Percentiles rank a stretch among this genome's conserved stretches.
phyloP scores from a whole-genome alignment of 257 asterid species.

The Penstemon eatonii region DNA sequence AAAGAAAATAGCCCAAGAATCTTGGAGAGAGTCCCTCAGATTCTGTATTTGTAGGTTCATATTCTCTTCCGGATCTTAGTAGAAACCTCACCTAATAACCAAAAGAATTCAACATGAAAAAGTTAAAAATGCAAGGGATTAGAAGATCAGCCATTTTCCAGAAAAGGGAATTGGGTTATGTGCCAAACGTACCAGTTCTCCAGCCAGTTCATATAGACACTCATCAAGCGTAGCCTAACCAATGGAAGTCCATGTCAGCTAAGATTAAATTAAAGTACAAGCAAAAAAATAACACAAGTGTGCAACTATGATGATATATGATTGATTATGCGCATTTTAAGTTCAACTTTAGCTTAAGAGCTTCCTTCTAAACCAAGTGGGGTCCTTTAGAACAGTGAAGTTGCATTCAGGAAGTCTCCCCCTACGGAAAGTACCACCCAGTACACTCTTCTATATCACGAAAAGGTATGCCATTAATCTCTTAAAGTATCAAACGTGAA shows the following conservation, averaged over 20 bases:
- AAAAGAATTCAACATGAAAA: conserved; percentile 12
- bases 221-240: conserved; percentile 93
- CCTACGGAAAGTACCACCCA: neutral
- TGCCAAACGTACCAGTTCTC: conserved; percentile 83
- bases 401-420: neutral
- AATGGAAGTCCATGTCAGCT: conserved; percentile 37
- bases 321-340: neutral
- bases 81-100: conserved; percentile 86
- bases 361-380: neutral
- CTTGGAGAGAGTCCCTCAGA: conserved; percentile 80
- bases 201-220: conserved; percentile 91
- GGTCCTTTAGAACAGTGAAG: neutral
- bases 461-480: neutral
- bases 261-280: conserved; percentile 20
- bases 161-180: conserved; percentile 21
- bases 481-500: neutral
- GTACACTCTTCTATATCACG: neutral
- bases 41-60: conserved; percentile 66
- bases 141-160: conserved; percentile 19
- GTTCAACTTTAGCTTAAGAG: neutral
- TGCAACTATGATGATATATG: neutral
- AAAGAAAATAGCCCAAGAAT: conserved; percentile 81
- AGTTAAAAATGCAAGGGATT: conserved; percentile 7
- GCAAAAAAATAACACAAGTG: conserved; percentile 15
- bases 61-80: conserved; percentile 95